Conservation (phyloP, 140 eudicot genomes). For the Flaveria floridana region DNA sequence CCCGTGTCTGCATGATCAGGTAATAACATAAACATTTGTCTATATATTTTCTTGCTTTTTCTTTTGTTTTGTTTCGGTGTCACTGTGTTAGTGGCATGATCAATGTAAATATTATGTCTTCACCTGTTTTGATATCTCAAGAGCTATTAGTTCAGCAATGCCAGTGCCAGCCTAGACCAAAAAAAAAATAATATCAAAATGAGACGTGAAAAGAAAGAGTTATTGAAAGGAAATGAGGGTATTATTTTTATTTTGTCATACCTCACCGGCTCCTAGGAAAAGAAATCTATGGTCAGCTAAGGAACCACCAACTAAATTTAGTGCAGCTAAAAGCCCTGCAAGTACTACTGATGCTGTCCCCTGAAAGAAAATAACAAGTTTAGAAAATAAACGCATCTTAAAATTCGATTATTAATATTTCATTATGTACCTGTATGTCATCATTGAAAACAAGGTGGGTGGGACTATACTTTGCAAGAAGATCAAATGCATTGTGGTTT, state of each 20-base stretch:
- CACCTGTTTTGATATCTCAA: conserved; percentile 90
- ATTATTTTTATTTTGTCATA: conserved; percentile 1
- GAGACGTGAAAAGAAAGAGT: not conserved
- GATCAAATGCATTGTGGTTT: conserved; percentile 88
- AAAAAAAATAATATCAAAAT: not conserved
- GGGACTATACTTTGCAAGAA: conserved; percentile 76
- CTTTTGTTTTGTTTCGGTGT: not conserved
- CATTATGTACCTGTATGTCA: conserved; percentile 72
- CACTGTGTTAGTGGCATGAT: not conserved
- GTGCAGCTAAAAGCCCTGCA: conserved; percentile 74
- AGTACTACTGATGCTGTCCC: conserved; percentile 95
- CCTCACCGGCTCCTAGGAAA: conserved; percentile 98
- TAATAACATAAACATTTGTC: not conserved
- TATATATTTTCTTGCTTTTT: not conserved
- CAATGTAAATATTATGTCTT: conserved; percentile 1
- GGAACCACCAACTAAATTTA: conserved; percentile 74
- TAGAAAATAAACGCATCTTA: not conserved
- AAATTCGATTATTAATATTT: not conserved
- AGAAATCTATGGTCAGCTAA: conserved; percentile 75
- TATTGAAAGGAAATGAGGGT: not conserved
- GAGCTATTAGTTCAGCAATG: conserved; percentile 90
- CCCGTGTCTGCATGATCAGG: conserved; percentile 52
- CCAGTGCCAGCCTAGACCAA: conserved; percentile 84
- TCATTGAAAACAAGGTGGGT: conserved; percentile 91
- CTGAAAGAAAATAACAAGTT: conserved; percentile 33